phyloP scores from a whole-genome alignment of 768 basidiomycete genomes.

The Dioszegia aurantiaca region DNA sequence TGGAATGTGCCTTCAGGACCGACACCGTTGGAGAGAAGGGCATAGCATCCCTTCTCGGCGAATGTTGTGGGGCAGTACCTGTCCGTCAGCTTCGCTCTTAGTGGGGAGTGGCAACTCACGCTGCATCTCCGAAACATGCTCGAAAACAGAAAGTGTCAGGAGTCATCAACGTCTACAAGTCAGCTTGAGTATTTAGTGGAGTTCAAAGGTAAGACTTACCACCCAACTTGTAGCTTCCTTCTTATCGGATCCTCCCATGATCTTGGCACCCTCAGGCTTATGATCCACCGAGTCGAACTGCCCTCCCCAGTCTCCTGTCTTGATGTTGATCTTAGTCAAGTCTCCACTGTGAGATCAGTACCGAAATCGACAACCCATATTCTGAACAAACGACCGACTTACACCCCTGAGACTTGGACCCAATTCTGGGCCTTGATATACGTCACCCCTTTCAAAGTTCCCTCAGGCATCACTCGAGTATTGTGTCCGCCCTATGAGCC shows the following conservation, averaged over 20 bases:
- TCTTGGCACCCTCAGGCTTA: conserved; percentile 29
- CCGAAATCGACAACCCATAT: not conserved
- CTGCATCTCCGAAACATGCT: conserved; percentile 43
- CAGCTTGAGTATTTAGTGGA: not conserved
- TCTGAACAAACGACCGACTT: conserved; percentile 22
- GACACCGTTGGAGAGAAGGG: conserved; percentile 30
- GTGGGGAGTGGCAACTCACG: conserved; percentile 18
- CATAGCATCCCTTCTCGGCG: conserved; percentile 41
- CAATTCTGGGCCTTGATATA: conserved; percentile 41
- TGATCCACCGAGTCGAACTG: conserved; percentile 38
- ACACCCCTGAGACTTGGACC: conserved; percentile 45
- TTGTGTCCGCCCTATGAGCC: conserved; percentile 21
- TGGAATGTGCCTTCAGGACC: conserved; percentile 24
- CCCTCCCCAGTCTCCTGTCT: conserved; percentile 36
- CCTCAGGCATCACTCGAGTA: conserved; percentile 43
- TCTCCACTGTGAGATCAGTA: conserved; percentile 36
- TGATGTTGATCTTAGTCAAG: conserved; percentile 46
- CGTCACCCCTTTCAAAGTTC: conserved; percentile 43
- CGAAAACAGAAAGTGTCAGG: conserved; percentile 39
- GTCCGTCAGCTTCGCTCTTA: not conserved
- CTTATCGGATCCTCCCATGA: conserved; percentile 23
- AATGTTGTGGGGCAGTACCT: conserved; percentile 41
- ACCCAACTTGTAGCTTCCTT: conserved; percentile 36
- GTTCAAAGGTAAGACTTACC: conserved; percentile 28
- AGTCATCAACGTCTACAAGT: conserved; percentile 38